A percentile compares a stretch with the other conserved stretches of the same genome.
These are phyloP conservation scores for Fusarium graminum DNA, from an alignment of 2,329 filamentous ascomycete species.

Conservation along the genomic window DNA sequence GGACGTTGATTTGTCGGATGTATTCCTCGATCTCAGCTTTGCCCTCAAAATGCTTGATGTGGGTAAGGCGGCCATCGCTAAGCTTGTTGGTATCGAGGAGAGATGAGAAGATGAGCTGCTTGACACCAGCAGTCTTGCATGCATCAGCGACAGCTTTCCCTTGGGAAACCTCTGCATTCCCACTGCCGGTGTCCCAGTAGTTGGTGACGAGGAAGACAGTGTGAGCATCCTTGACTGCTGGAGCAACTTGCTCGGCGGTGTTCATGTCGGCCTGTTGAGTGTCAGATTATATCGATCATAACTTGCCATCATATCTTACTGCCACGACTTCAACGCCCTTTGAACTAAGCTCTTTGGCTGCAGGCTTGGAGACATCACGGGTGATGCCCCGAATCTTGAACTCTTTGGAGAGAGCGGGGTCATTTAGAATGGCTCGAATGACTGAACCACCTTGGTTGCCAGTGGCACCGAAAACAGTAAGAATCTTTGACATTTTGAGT, in stretches of 20 bases:
- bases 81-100: constrained; percentile 56
- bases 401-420: constrained; percentile 59
- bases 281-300: constrained; percentile 2
- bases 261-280: constrained; percentile 57
- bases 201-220: constrained; percentile 60
- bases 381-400: constrained; percentile 63
- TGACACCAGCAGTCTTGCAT: constrained; percentile 58
- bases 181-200: constrained; percentile 53
- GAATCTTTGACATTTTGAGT: constrained; percentile 53
- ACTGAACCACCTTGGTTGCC: constrained; percentile 65
- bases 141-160: constrained; percentile 63
- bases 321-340: constrained; percentile 60
- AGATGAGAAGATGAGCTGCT: constrained; percentile 63
- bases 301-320: constrained; percentile 39
- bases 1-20: constrained; percentile 63
- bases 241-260: constrained; percentile 51
- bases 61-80: constrained; percentile 54
- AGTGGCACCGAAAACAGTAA: constrained; percentile 63
- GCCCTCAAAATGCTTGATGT: constrained; percentile 66
- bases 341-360: constrained; percentile 55
- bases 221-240: constrained; percentile 58
- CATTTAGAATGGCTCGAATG: constrained; percentile 59
- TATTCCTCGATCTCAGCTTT: constrained; percentile 70
- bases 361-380: constrained; percentile 58
- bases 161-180: constrained; percentile 57